These are phyloP conservation scores for Pythium brassicae DNA, from an alignment of 352 stramenopile species.

Conservation along the genomic window DNA sequence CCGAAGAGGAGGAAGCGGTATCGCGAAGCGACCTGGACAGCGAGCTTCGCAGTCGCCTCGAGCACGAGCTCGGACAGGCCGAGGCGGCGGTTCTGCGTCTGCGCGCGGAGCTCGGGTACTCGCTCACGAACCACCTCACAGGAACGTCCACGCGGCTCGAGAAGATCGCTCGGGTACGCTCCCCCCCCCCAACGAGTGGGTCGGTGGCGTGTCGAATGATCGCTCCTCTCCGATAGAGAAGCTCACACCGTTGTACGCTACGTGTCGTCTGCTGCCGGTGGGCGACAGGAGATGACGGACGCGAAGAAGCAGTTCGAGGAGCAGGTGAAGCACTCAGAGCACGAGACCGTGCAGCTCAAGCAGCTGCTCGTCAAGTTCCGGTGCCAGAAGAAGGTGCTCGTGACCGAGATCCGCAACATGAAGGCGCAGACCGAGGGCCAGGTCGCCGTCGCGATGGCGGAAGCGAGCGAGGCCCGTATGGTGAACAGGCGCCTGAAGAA, in stretches of 20 bases:
- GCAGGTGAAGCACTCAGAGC: conserved; percentile 41
- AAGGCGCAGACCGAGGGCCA: conserved; percentile 71
- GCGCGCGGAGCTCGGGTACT: conserved; percentile 73
- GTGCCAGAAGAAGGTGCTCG: conserved; percentile 70
- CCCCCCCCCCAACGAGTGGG: too few relatives aligned
- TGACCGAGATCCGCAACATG: conserved; percentile 77
- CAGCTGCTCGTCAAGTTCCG: conserved; percentile 75
- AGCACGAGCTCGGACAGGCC: conserved; percentile 69
- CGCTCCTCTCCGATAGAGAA: too few relatives aligned
- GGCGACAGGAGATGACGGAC: conserved; percentile 47
- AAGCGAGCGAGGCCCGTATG: conserved; percentile 84
- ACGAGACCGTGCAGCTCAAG: conserved; percentile 52
- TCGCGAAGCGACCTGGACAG: conserved; percentile 41
- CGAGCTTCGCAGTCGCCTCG: conserved; percentile 37
- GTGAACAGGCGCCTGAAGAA: conserved; percentile 79
- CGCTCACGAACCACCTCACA: conserved; percentile 69
- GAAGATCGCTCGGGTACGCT: conserved; percentile 52
- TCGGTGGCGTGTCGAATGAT: not conserved
- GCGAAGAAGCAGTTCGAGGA: conserved; percentile 75
- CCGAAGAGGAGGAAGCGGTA: conserved; percentile 17
- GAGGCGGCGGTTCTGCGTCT: conserved; percentile 66
- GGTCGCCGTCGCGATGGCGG: conserved; percentile 75
- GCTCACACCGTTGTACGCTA: not conserved
- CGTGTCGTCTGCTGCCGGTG: not conserved
- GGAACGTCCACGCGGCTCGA: conserved; percentile 69